Base-by-base conservation (phyloP, 768 basidiomycete species). In the Cyclocybe aegerita region DNA sequence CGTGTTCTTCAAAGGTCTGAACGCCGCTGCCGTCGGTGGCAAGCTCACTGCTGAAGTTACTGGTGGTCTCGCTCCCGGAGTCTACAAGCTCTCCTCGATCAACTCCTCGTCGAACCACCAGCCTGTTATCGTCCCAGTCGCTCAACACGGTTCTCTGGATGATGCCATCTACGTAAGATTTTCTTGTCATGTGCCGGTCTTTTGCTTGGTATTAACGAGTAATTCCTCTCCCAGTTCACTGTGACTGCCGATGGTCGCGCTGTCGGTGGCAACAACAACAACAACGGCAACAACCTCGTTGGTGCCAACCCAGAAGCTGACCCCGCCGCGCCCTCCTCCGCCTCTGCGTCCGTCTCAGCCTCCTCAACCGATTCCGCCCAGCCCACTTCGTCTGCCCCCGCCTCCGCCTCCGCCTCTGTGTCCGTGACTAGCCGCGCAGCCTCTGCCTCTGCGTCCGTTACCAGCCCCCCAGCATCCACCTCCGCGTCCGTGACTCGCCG, bases 41-140 rank as follows among this genome's bases (percentile, higher is more conserved):
- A 60, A 77, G 2, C 68, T 86, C 17, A 68, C 71, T 7, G 76
- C 78, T 16, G 63, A 65, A 43, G 81, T 90, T 36, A 69, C 75
- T 1, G 68, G 65, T 30, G 86, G 86, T 56, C 69, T 88, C 17
- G 71, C 82, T 35, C 75, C 73, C 14, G 84, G 85, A 39, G 60
- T 70, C 37, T 90, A 90, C 71, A 73, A 76, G 52, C 63, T 86
- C 23, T 74, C 79, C 48, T 78, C 81, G 8, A 85, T 86, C 66
- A 80, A 80, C 60, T 61, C 76, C 15, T 72, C 77, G 9, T 60
- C 78, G 12, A 86, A 86, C 68, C 83, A 88, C 58, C 78, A 79
- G 56, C 84, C 80, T 2, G 76, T 70, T 46, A 67, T 85, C 48
- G 81, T 80, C 44, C 73, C 84, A 14, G 63, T 87, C 37, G 83